Conservation (phyloP, 805 yeast genomes). For the Candida xyloterini region DNA sequence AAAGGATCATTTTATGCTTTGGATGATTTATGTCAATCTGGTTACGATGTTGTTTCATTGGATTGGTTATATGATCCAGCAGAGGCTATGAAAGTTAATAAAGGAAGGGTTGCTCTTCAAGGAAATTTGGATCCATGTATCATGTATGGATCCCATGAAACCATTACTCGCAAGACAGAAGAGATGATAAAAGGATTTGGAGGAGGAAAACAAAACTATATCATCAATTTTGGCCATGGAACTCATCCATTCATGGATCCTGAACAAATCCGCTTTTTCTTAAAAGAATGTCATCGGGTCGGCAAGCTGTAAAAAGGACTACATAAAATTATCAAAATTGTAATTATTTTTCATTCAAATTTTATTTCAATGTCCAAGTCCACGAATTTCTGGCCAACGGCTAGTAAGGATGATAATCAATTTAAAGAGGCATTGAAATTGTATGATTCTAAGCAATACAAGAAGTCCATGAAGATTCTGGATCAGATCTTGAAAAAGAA, state of each 20-base stretch:
- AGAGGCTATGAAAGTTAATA: slow-evolving; percentile 72
- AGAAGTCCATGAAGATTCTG: slow-evolving; percentile 73
- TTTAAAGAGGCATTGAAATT: slow-evolving; percentile 80
- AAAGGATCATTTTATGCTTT: slow-evolving; percentile 98
- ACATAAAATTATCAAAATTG: too few relatives aligned
- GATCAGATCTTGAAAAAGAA: slow-evolving; percentile 76
- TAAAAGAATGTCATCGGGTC: slow-evolving; percentile 81
- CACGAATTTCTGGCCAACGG: slow-evolving; percentile 6
- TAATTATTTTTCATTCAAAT: slow-evolving; percentile 1
- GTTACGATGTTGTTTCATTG: slow-evolving; percentile 84
- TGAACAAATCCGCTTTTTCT: slow-evolving; percentile 77
- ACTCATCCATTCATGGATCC: slow-evolving; percentile 98
- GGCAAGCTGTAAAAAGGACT: slow-evolving; percentile 39
- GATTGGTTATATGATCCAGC: slow-evolving; percentile 90
- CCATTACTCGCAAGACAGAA: slow-evolving; percentile 76
- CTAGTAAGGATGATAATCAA: slow-evolving; percentile 62
- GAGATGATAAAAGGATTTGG: slow-evolving; percentile 88
- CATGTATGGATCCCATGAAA: slow-evolving; percentile 85
- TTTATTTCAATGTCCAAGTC: slow-evolving; percentile 1
- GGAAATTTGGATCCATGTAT: slow-evolving; percentile 96
- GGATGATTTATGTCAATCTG: slow-evolving; percentile 74
- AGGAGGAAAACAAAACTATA: slow-evolving; percentile 90
- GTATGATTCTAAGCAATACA: slow-evolving; percentile 83
- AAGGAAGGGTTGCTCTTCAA: slow-evolving; percentile 80
- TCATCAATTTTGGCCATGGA: slow-evolving; percentile 96